phyloP scores from a whole-genome alignment of 139 green algal species.

The Chlamydomonas eustigma region DNA sequence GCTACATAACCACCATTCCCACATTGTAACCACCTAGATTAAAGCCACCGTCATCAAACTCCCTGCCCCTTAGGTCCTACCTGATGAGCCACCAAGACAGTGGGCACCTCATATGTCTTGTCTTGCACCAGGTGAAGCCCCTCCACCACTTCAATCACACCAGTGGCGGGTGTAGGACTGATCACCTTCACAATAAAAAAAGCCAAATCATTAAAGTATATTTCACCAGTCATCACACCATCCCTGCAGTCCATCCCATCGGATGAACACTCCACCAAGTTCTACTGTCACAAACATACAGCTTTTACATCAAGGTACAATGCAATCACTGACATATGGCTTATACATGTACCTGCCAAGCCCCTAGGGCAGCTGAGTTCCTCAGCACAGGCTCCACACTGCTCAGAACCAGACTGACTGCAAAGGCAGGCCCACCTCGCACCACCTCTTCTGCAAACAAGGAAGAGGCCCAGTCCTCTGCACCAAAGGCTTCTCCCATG shows the following conservation, averaged over 20 bases:
- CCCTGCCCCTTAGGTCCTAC: too few species aligned
- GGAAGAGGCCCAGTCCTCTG: constrained; percentile 83
- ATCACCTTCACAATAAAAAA: too few species aligned
- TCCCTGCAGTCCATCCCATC: too few species aligned
- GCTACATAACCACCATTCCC: too few species aligned
- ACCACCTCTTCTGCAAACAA: constrained; percentile 94
- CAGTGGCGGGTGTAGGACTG: constrained; percentile 58
- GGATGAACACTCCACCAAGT: too few species aligned
- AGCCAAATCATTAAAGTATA: too few species aligned
- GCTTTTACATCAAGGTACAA: too few species aligned
- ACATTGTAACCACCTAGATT: too few species aligned
- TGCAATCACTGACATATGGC: too few species aligned
- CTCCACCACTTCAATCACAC: constrained; percentile 67
- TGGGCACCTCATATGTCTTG: constrained; percentile 76
- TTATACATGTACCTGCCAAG: constrained; percentile 85
- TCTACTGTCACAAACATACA: too few species aligned
- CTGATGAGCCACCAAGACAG: constrained; percentile 77
- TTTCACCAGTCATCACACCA: too few species aligned
- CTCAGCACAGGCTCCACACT: constrained; percentile 76
- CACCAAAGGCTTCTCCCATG: constrained; percentile 70
- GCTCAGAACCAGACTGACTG: constrained; percentile 73
- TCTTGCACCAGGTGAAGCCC: constrained; percentile 83
- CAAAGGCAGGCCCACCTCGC: constrained; percentile 88
- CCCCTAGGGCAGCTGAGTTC: constrained; percentile 75
- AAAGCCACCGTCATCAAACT: too few species aligned